phyloP scores from a whole-genome alignment of 1,284 basidiomycete species.

The Phellinidium pouzarii region DNA sequence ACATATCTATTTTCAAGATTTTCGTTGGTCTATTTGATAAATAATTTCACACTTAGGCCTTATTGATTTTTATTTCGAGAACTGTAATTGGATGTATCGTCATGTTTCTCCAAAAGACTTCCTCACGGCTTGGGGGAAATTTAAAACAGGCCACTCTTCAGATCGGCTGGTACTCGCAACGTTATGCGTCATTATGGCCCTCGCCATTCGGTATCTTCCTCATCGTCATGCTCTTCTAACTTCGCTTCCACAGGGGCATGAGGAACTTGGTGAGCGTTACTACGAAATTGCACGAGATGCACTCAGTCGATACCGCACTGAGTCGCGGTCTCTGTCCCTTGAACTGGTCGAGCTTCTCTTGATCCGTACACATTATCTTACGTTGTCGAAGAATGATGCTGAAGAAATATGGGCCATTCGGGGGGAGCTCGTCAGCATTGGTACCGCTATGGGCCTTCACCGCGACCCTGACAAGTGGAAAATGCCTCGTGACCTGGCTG shows the following conservation, averaged over 20 bases:
- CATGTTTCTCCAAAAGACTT: slow-evolving; percentile 63
- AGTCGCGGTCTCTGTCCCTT: slow-evolving; percentile 57
- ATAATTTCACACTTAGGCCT: slow-evolving; percentile 28
- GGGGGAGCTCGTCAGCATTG: slow-evolving; percentile 68
- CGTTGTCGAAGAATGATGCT: slow-evolving; percentile 62
- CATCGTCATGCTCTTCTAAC: slow-evolving; percentile 49
- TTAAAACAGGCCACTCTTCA: slow-evolving; percentile 56
- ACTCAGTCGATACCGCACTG: slow-evolving; percentile 53
- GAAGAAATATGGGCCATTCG: slow-evolving; percentile 75
- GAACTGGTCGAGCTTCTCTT: slow-evolving; percentile 71
- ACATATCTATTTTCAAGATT: background rate
- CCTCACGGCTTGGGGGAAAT: slow-evolving; percentile 58
- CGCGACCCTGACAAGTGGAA: slow-evolving; percentile 71
- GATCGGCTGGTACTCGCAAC: slow-evolving; percentile 67
- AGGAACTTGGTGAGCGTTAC: slow-evolving; percentile 55
- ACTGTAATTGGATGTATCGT: slow-evolving; percentile 79
- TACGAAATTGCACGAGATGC: slow-evolving; percentile 60
- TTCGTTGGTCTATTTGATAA: background rate
- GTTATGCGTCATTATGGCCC: slow-evolving; percentile 62
- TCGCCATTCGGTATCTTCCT: slow-evolving; percentile 67
- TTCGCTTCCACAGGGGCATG: slow-evolving; percentile 33
- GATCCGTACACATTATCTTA: slow-evolving; percentile 62
- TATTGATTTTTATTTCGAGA: slow-evolving; percentile 71
- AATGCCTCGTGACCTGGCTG: slow-evolving; percentile 59
- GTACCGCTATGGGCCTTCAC: slow-evolving; percentile 76